Percentiles rank a stretch among this genome's conserved stretches.
Conservation (phyloP, 495 filamentous ascomycete species). For the Copromyces sp. region DNA sequence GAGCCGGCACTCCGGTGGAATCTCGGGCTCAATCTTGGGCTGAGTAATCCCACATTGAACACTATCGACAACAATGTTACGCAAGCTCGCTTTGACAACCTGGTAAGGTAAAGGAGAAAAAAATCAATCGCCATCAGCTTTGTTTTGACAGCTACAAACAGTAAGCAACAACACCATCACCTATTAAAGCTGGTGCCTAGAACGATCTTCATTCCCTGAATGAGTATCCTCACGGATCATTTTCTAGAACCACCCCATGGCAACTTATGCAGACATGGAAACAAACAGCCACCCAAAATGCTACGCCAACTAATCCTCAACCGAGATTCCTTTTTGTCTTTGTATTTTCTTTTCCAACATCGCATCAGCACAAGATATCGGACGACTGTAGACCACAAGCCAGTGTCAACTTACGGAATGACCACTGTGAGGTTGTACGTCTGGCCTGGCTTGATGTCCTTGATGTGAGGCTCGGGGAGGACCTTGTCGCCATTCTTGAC, state of each 20-base stretch:
- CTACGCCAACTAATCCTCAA: background rate
- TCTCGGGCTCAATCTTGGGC: background rate
- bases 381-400: background rate
- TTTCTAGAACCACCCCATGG: background rate
- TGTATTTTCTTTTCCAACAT: background rate
- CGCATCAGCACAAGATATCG: background rate
- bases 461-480: constrained; percentile 30
- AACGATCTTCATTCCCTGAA: background rate
- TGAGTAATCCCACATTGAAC: background rate
- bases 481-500: constrained; percentile 24
- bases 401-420: constrained; percentile 18
- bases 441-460: constrained; percentile 26
- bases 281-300: background rate
- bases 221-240: background rate
- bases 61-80: background rate
- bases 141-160: background rate
- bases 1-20: background rate
- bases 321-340: background rate
- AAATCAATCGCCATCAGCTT: background rate
- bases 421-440: constrained; percentile 33
- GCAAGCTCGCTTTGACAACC: background rate
- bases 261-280: background rate
- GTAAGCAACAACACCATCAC: background rate
- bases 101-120: background rate
- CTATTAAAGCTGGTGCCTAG: background rate